Evolutionary conservation across 495 filamentous ascomycete species (phyloP).

Genomic region (Schizothecium vesticola): DNA sequence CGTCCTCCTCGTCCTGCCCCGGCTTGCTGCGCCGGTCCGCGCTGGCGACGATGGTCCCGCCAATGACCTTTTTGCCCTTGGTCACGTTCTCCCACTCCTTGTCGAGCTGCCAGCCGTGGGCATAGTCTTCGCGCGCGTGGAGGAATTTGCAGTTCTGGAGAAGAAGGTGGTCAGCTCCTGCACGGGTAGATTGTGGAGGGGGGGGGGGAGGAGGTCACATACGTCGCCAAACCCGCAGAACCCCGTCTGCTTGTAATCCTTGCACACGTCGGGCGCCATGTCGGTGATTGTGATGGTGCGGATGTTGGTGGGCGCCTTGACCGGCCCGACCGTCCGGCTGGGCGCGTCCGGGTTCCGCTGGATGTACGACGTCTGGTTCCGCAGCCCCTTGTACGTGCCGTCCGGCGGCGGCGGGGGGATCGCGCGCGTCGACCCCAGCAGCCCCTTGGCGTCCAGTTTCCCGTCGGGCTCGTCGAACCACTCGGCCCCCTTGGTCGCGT

Average conservation of each 20-base stretch:
- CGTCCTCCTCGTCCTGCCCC: conserved; percentile 35
- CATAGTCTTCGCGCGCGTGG: conserved; percentile 82
- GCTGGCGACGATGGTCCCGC: conserved; percentile 58
- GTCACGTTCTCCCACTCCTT: conserved; percentile 83
- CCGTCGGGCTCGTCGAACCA: conserved; percentile 71
- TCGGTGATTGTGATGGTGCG: conserved; percentile 87
- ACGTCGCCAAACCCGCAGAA: conserved; percentile 27
- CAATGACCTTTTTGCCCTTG: conserved; percentile 65
- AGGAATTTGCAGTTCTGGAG: conserved; percentile 74
- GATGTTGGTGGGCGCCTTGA: conserved; percentile 86
- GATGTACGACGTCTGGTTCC: conserved; percentile 68
- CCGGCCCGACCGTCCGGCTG: conserved; percentile 66
- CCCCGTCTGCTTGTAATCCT: conserved; percentile 51
- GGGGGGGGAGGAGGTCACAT: not conserved
- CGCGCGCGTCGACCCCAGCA: conserved; percentile 59
- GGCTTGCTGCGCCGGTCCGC: conserved; percentile 44
- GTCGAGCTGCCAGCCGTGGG: conserved; percentile 93
- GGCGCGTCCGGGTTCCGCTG: conserved; percentile 79
- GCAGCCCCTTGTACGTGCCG: conserved; percentile 72
- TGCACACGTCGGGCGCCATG: conserved; percentile 91
- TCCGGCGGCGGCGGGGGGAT: conserved; percentile 30
- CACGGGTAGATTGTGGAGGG: not conserved
- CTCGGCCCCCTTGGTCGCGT: conserved; percentile 88
- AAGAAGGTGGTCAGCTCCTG: conserved; percentile 29
- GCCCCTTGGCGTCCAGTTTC: conserved; percentile 49